A percentile compares a stretch with the other conserved stretches of the same genome.
Conservation (phyloP, 2,329 filamentous ascomycete species). For the Claviceps sp. region DNA sequence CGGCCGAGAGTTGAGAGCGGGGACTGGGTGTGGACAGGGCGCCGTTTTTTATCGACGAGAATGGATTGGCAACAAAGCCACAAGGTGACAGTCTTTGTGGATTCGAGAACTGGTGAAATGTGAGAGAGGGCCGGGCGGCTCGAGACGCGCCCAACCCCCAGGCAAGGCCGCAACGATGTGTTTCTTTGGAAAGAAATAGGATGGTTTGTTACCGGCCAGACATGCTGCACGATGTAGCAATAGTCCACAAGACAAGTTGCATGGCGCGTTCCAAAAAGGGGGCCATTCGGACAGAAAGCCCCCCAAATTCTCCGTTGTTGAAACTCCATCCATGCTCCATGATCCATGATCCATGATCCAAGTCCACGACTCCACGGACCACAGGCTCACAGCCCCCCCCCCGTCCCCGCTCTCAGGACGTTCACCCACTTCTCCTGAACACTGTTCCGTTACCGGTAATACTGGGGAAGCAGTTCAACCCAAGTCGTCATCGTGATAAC, state of each 20-base stretch:
- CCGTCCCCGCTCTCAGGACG: not conserved
- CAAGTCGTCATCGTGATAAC: not conserved
- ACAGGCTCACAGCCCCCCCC: too few species aligned
- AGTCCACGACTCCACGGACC: too few species aligned
- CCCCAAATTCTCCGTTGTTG: not conserved
- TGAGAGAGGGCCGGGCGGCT: not conserved
- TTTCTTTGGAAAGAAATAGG: not conserved
- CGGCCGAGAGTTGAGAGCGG: slow-evolving; percentile 17
- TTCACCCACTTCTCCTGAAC: not conserved
- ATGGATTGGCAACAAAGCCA: slow-evolving; percentile 3
- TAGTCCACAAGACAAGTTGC: not conserved
- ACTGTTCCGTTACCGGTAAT: slow-evolving; percentile 3
- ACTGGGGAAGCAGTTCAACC: not conserved
- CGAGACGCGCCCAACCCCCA: not conserved
- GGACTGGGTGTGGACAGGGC: slow-evolving; percentile 1
- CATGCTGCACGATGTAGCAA: not conserved
- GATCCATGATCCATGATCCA: too few species aligned
- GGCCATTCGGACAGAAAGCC: not conserved
- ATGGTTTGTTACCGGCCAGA: not conserved
- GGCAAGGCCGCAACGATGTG: not conserved
- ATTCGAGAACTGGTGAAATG: not conserved
- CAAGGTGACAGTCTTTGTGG: slow-evolving; percentile 5
- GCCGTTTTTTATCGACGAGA: not conserved
- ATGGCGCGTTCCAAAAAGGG: not conserved
- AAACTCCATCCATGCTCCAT: not conserved